phyloP scores from a whole-genome alignment of 257 asterid species.

The Ehretia macrophylla region DNA sequence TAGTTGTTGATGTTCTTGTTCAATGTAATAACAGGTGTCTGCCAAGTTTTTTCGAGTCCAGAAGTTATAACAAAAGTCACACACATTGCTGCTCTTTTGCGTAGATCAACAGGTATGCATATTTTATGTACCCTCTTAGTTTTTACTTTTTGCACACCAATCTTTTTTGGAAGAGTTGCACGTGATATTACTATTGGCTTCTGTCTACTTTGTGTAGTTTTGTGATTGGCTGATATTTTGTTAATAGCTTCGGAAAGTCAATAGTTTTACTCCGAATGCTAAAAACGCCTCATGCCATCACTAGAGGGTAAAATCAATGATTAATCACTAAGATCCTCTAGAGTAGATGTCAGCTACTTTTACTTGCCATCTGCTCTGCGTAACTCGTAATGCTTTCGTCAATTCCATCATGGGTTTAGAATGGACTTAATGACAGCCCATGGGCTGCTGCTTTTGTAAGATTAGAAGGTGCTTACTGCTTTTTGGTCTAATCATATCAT shows the following conservation, averaged over 20 bases:
- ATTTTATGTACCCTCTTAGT: slow-evolving; percentile 8
- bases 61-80: slow-evolving; percentile 44
- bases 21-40: slow-evolving; percentile 37
- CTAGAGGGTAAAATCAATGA: too few relatives aligned
- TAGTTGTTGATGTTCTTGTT: slow-evolving; percentile 1
- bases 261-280: not conserved
- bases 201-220: not conserved
- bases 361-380: too few relatives aligned
- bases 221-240: not conserved
- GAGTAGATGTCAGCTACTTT: too few relatives aligned
- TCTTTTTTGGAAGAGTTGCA: not conserved
- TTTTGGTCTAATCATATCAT: not conserved
- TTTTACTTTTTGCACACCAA: not conserved
- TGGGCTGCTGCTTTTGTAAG: too few relatives aligned
- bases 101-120: slow-evolving; percentile 62
- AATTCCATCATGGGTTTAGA: too few relatives aligned
- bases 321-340: too few relatives aligned
- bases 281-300: too few relatives aligned
- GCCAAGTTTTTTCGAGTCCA: slow-evolving; percentile 45
- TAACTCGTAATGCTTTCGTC: too few relatives aligned
- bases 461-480: too few relatives aligned
- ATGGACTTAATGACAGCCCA: too few relatives aligned
- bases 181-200: not conserved
- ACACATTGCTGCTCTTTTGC: slow-evolving; percentile 48
- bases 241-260: not conserved